Evolutionary conservation across 2,329 filamentous ascomycete species (phyloP).

Genomic region (Aureobasidium lini): DNA sequence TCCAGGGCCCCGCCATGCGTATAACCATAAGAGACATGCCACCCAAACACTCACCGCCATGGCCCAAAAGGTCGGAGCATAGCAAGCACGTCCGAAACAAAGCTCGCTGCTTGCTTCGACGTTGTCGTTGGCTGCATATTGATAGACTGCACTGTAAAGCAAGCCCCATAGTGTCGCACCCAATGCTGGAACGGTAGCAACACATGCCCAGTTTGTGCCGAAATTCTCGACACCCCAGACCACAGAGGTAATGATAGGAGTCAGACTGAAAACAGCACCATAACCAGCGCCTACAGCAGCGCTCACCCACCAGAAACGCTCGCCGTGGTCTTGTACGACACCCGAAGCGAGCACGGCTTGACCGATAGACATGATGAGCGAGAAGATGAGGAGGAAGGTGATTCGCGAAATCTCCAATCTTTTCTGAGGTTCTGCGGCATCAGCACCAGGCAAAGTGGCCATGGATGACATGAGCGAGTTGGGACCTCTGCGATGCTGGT

Average conservation of each 20-base stretch:
- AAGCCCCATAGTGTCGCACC: slow-evolving; percentile 87
- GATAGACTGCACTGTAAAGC: slow-evolving; percentile 77
- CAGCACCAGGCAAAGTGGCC: slow-evolving; percentile 26
- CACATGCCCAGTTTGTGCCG: slow-evolving; percentile 94
- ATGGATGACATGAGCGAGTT: slow-evolving; percentile 36
- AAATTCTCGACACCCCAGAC: slow-evolving; percentile 99
- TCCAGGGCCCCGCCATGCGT: slow-evolving; percentile 70
- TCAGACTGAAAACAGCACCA: slow-evolving; percentile 81
- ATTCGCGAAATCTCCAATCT: slow-evolving; percentile 66
- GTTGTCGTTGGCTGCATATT: slow-evolving; percentile 49
- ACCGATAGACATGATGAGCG: slow-evolving; percentile 62
- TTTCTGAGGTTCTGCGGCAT: slow-evolving; percentile 17
- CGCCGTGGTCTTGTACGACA: slow-evolving; percentile 61
- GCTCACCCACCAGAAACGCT: slow-evolving; percentile 80
- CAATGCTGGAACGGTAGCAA: slow-evolving; percentile 81
- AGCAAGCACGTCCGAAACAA: slow-evolving; percentile 78
- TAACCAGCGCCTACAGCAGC: slow-evolving; percentile 83
- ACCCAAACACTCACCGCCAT: slow-evolving; percentile 74
- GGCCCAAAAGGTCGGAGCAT: slow-evolving; percentile 75
- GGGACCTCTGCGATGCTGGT: slow-evolving; percentile 48
- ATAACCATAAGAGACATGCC: slow-evolving; percentile 63
- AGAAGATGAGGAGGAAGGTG: slow-evolving; percentile 68
- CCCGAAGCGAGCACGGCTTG: slow-evolving; percentile 74
- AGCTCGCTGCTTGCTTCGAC: slow-evolving; percentile 47
- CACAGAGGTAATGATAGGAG: slow-evolving; percentile 88